Evolutionary conservation across 306 rosid species (phyloP), one percentile per base, ranked within the genome.

Genomic region (Citrullus colocynthis): DNA sequence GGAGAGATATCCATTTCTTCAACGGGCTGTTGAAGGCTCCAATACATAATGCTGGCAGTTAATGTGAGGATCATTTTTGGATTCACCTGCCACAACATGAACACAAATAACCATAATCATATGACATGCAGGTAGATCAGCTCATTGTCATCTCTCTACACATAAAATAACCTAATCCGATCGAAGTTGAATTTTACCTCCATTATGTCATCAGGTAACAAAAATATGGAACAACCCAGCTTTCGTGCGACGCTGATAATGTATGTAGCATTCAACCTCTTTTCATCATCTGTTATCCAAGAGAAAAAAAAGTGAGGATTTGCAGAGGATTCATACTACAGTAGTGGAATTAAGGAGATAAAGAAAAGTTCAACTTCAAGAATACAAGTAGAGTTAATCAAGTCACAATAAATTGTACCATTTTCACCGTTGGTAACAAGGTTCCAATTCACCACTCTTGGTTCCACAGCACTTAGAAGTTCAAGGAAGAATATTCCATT

Each of bases 371-470:
- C 28, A 39, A 10, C 7, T 73, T 28, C 42, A 51, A 44, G 41
- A 71, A 54, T 51, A 34, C 74, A 66, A 66, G 52, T 18, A 69
- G 55, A 52, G 41, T 51, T 49, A 73, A 5, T 15, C 48, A 16
- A 37, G 28, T 49, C 7, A 24, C 9, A 0, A 41, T 15, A 78
- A 58, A 88, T 39, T 82, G 75, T 89, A 91, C 99, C 96, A 54
- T 86, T 88, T 88, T 82, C 93, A 37, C 99, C 99, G 91, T 96
- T 96, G 71, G 94, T 85, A 71, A 92, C 99, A 62, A 96, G 96
- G 85, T 96, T 96, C 98, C 99, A 96, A 42, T 96, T 96, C 82
- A 96, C 98, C 77, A 96, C 93, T 81, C 99, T 89, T 16, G 98
- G 93, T 86, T 92, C 97, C 70, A 96, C 96, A 24, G 98, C 90